Base-by-base conservation (phyloP, 2,329 filamentous ascomycete genomes). In the Ambrosiella cleistominuta region DNA sequence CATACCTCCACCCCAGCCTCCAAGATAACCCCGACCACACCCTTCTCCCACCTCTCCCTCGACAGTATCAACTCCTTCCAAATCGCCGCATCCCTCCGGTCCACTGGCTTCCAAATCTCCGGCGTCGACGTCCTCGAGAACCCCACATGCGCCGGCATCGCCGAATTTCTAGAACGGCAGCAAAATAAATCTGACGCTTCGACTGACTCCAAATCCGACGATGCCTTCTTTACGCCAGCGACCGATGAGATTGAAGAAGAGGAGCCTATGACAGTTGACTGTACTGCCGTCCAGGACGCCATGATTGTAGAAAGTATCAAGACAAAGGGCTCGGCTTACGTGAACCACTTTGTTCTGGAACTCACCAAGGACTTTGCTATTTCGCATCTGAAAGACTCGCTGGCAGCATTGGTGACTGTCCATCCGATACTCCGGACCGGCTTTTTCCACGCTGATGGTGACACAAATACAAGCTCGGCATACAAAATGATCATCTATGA, bases 61-160 rank as follows among this genome's bases (percentile, higher is more conserved):
- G 90, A 96, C 68, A 96, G 90, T 66, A 93, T 97, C 65, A 90
- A 85, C 61, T 86, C 88, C 0, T 77, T 83, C 4, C 89, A 95
- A 65, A 74, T 95, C 8, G 86, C 88, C 0, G 76, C 80, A 1
- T 71, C 75, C 35, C 72, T 96, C 13, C 80, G 84, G 15, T 77
- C 74, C 44, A 65, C 75, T 15, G 82, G 81, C 0, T 71, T 81
- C 44, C 65, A 67, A 1, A 69, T 89, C 0, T 80, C 81, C 1
- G 82, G 86, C 0, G 78, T 81, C 1, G 86, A 95, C 66, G 81
- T 96, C 12, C 77, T 96, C 57, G 69, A 70, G 3, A 69, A 65
- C 12, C 66, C 76, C 19, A 60, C 54, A 52, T 60, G 37, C 61
- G 52, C 35, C 45, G 57, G 3, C 38, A 37, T 40, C 56, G 47